Base-by-base conservation (phyloP, 1,284 basidiomycete species). In the Moesziomyces sp. region DNA sequence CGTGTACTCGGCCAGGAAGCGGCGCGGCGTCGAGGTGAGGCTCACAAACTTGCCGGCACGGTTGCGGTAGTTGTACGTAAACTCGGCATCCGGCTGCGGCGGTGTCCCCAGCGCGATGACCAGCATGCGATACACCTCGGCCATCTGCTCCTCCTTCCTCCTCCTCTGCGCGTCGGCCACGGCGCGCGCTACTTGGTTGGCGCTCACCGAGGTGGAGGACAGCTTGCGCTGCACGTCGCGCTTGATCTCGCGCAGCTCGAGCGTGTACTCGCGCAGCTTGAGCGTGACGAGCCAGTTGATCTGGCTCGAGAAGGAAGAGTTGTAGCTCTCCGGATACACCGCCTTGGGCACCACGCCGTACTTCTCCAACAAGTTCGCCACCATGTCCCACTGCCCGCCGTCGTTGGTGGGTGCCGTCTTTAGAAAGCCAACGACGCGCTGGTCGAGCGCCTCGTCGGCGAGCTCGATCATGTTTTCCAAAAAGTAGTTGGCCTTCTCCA, bases 401-500 rank as follows among this genome's bases (percentile, higher is more conserved):
- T 98, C 95, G 76, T 89, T 91, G 82, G 95, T 90, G 28, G 93
- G 92, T 54, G 91, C 90, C 14, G 86, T 84, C 28, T 92, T 89
- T 52, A 97, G 88, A 86, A 91, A 91, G 49, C 87, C 88, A 52
- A 97, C 87, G 14, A 95, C 87, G 3, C 95, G 89, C 78, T 92
- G 90, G 60, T 97, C 93, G 48, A 96, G 86, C 0, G 92, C 90
- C 58, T 90, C 88, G 74, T 93, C 90, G 0, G 90, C 90, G 47
- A 93, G 88, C 85, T 96, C 88, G 75, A 98, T 92, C 60, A 91
- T 89, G 49, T 90, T 86, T 86, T 98, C 95, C 24, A 98, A 89
- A 85, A 92, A 97, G 86, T 92, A 95, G 87, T 98, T 97, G 56
- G 91, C 88, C 86, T 97, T 97, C 87, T 97, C 94, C 52, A 97